Evolutionary conservation across 2,329 filamentous ascomycete genomes (phyloP).

Genomic region (Curvularia sp.): DNA sequence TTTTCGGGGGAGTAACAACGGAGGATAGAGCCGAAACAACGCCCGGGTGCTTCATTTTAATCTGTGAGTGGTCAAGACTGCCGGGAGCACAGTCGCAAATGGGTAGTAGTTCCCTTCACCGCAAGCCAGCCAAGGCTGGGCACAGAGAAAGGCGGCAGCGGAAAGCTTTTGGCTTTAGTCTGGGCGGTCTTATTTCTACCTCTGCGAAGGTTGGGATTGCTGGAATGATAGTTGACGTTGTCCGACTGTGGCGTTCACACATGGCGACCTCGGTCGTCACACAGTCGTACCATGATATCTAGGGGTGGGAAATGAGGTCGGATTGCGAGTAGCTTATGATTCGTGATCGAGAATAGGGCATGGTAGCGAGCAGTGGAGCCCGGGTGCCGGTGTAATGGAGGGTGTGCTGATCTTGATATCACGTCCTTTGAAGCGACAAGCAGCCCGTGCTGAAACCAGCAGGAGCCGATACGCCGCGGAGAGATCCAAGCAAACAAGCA

Average conservation of each 20-base stretch:
- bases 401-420: constrained; percentile 10
- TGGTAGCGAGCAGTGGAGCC: constrained; percentile 13
- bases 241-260: not conserved
- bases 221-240: not conserved
- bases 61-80: constrained; percentile 24
- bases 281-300: not conserved
- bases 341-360: constrained; percentile 13
- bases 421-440: constrained; percentile 9
- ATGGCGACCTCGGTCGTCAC: not conserved
- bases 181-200: constrained; percentile 29
- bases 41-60: constrained; percentile 24
- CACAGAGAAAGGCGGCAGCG: constrained; percentile 19
- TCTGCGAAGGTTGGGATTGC: constrained; percentile 4
- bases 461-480: constrained; percentile 9
- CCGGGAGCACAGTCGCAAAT: constrained; percentile 23
- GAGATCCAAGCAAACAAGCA: not conserved
- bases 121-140: constrained; percentile 33
- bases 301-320: not conserved
- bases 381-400: constrained; percentile 19
- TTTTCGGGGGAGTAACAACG: constrained; percentile 15
- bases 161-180: constrained; percentile 36
- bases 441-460: constrained; percentile 8
- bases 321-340: constrained; percentile 5
- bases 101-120: constrained; percentile 20
- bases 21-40: constrained; percentile 21